Conservation (phyloP, 2,329 filamentous ascomycete genomes). For the Fusarium pseudonygamai region DNA sequence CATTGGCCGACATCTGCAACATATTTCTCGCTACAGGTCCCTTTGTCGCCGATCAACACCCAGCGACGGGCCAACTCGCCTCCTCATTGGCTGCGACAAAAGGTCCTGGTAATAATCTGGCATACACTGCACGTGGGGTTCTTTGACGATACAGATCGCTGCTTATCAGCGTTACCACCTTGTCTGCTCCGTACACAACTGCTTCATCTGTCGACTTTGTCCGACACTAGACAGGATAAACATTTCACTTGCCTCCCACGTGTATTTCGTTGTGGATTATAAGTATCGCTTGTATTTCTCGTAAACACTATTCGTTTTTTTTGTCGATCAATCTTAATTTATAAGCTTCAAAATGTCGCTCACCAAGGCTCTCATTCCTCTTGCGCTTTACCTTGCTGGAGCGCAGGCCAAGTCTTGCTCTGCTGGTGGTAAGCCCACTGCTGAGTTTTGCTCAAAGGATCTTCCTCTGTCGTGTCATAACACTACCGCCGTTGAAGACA, state of each 20-base stretch:
- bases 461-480: conserved; percentile 63
- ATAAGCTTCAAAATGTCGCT: conserved; percentile 12
- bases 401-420: conserved; percentile 13
- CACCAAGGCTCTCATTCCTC: conserved; percentile 11
- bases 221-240: not conserved
- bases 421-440: not conserved
- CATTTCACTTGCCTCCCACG: not conserved
- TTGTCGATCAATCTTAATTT: not conserved
- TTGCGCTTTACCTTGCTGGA: conserved; percentile 14
- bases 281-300: not conserved
- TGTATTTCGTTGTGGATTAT: not conserved
- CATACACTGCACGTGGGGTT: conserved; percentile 34
- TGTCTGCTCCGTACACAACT: conserved; percentile 20
- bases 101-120: conserved; percentile 30
- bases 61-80: not conserved
- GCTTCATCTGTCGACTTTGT: conserved; percentile 25
- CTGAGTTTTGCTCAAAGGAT: conserved; percentile 30
- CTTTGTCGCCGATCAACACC: conserved; percentile 22
- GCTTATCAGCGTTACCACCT: conserved; percentile 20
- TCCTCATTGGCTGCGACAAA: conserved; percentile 31
- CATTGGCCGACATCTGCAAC: conserved; percentile 5
- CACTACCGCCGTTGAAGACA: conserved; percentile 66
- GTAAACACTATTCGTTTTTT: not conserved
- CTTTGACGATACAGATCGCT: conserved; percentile 16
- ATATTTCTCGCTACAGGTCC: conserved; percentile 14